Evolutionary conservation across 768 basidiomycete genomes (phyloP).

Genomic region (Heimioporus sp.): DNA sequence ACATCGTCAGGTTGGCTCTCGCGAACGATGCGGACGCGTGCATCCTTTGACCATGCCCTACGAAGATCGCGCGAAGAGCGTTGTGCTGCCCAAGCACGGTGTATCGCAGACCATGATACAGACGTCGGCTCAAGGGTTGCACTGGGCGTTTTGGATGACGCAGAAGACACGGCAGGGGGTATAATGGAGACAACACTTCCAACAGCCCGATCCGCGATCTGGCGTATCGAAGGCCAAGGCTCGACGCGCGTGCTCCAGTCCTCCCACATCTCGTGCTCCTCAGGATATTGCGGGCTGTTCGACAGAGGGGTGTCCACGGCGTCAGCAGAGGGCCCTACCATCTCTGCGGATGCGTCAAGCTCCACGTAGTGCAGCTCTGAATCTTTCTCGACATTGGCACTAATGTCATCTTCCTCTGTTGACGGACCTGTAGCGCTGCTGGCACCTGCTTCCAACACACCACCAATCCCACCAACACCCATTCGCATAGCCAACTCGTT

Average conservation of each 20-base stretch:
- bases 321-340: slow-evolving; percentile 15
- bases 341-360: slow-evolving; percentile 16
- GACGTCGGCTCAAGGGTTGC: slow-evolving; percentile 45
- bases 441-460: slow-evolving; percentile 43
- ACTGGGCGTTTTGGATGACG: slow-evolving; percentile 18
- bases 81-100: slow-evolving; percentile 62
- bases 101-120: slow-evolving; percentile 67
- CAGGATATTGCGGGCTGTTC: slow-evolving; percentile 10
- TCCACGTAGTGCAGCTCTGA: slow-evolving; percentile 9
- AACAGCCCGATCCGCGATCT: slow-evolving; percentile 74
- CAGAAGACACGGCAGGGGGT: slow-evolving; percentile 8
- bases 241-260: slow-evolving; percentile 74
- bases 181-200: slow-evolving; percentile 52
- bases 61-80: slow-evolving; percentile 49
- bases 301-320: slow-evolving; percentile 2
- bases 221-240: slow-evolving; percentile 65
- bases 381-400: slow-evolving; percentile 4
- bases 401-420: slow-evolving; percentile 1
- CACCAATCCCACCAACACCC: slow-evolving; percentile 76
- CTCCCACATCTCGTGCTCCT: slow-evolving; percentile 42
- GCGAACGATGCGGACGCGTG: slow-evolving; percentile 32
- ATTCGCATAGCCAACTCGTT: slow-evolving; percentile 85
- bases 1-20: slow-evolving; percentile 37
- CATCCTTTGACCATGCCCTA: slow-evolving; percentile 59
- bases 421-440: neutral